Evolutionary conservation across 1,284 basidiomycete genomes (phyloP), one percentile per base, ranked within the genome.

Genomic region (Calocybe gambosa): DNA sequence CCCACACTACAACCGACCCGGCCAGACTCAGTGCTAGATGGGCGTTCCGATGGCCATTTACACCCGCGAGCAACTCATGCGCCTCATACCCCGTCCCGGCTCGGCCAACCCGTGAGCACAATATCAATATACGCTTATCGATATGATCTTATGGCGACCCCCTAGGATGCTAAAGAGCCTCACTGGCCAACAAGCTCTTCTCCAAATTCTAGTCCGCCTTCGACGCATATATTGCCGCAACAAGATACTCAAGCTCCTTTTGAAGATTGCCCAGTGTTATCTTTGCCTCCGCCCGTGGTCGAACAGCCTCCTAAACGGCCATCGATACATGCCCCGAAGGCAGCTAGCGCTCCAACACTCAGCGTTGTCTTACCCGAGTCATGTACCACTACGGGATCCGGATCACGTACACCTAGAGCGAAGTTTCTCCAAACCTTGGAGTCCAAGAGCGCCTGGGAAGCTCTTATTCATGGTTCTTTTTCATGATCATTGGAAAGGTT

Each of bases 401-500:
- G 60, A 12, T 51, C 56, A 1, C 63, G 59, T 10, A 63, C 63
- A 2, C 68, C 68, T 16, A 63, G 61, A 39, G 64, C 66, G 44
- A 71, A 65, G 50, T 75, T 73, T 46, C 53, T 76, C 49, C 61
- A 71, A 59, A 70, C 72, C 20, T 54, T 76, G 43, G 67, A 73
- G 52, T 63, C 65, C 19, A 73, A 75, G 58, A 71, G 72, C 42
- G 71, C 73, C 9, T 76, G 73, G 73, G 74, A 76, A 48, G 73
- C 73, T 2, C 57, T 76, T 43, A 73, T 76, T 28, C 74, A 85
- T 74, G 82, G 84, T 68, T 70, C 68, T 28, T 71, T 73, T 50
- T 67, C 70, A 15, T 70, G 50, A 46, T 43, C 33, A 39, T 20
- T 37, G 26, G 25, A 15, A 26, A 15, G 16, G 43, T 36, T 35